Base-by-base conservation (phyloP, 495 filamentous ascomycete genomes). In the Hyaloscypha finlandica region DNA sequence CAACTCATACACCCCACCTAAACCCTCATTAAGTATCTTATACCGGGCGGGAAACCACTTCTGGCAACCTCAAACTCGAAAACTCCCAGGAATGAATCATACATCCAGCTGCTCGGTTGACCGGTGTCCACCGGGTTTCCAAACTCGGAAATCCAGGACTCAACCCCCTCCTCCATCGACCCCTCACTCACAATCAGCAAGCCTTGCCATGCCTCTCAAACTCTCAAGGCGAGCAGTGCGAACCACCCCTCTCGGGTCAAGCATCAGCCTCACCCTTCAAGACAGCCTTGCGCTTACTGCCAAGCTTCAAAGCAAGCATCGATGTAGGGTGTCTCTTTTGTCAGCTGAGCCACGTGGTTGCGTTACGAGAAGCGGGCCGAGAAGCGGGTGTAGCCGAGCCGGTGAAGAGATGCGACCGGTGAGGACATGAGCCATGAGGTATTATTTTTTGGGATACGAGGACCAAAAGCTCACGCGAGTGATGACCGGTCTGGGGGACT, bases 381-480 rank as follows among this genome's bases (percentile, higher is more conserved):
- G 57, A 39, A 37, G 58, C 35, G 58, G 37, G 1, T 19, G 32
- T 60, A 61, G 35, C 59, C 59, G 59, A 61, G 33, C 59, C 59
- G 59, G 59, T 61, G 19, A 25, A 33, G 19, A 6, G 22, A 37
- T 20, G 8, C 6, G 30, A 60, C 58, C 58, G 58, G 58, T 60
- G 12, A 35, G 11, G 58, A 60, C 32, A 16, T 59, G 30, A 19
- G 12, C 22, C 22, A 19, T 11, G 9, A 33, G 58, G 1, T 33
- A 60, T 33, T 30, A n/a, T n/a, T 20, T 20, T 60, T 4, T 4
- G 30, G 16, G 14, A 25, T 25, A 25, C 25, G 25, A 25, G 25
- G 25, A 25, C 25, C 25, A 2, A 25, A 25, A 25, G 25, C 25
- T 25, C 25, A 25, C 25, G 25, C 25, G 25, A 25, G 25, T 25